Evolutionary conservation across 257 asterid genomes (phyloP).

Genomic region (Mitragyna speciosa): DNA sequence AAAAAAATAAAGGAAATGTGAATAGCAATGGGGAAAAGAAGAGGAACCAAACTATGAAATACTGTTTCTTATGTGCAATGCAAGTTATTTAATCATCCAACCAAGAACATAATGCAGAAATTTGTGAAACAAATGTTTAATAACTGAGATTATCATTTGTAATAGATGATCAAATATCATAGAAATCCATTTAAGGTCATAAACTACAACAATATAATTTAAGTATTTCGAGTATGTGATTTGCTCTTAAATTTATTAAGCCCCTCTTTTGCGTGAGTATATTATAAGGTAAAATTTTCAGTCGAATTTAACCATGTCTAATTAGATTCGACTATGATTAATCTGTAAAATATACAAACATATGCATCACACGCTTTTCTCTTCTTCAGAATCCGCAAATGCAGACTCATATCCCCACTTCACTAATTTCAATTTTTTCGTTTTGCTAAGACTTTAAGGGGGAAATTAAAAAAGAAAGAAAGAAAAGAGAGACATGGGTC

Average conservation of each 20-base stretch:
- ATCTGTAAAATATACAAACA: conserved; percentile 12
- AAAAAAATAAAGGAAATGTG: too few species aligned
- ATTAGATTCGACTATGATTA: conserved; percentile 22
- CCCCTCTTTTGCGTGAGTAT: too few species aligned
- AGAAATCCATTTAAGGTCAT: background rate
- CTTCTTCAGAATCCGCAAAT: conserved; percentile 13
- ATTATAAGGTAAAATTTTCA: background rate
- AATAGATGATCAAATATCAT: conserved; percentile 1
- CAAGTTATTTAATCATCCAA: background rate
- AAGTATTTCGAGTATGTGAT: background rate
- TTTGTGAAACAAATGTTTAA: background rate
- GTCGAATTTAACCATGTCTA: conserved; percentile 3
- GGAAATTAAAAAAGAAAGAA: too few species aligned
- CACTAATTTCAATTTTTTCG: conserved; percentile 53
- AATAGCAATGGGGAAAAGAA: too few species aligned
- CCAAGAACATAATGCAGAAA: background rate
- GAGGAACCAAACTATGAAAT: background rate
- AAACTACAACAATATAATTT: too few species aligned
- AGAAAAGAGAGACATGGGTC: conserved; percentile 21
- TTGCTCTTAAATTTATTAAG: background rate
- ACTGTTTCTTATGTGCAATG: background rate
- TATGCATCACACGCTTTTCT: conserved; percentile 10
- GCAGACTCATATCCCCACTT: conserved; percentile 25
- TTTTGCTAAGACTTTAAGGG: conserved; percentile 32
- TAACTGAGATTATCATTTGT: background rate